Evolutionary conservation across 2,329 filamentous ascomycete genomes (phyloP).

Genomic region (Bipolaris bicolor): DNA sequence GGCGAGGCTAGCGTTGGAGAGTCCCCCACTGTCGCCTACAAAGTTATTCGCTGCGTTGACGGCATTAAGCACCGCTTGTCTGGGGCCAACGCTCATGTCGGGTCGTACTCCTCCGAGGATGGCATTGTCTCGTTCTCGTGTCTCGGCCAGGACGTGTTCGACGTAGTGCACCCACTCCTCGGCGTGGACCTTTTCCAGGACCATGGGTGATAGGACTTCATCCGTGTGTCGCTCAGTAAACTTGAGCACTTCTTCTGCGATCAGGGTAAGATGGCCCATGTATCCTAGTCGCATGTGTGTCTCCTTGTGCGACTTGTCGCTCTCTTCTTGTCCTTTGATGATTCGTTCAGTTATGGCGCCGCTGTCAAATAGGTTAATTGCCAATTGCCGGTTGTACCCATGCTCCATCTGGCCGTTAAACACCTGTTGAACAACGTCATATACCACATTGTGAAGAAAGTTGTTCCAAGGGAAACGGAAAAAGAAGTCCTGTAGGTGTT

Average conservation of each 20-base stretch:
- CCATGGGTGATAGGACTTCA: conserved; percentile 80
- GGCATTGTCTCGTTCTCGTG: conserved; percentile 95
- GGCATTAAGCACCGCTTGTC: conserved; percentile 69
- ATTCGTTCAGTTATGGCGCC: conserved; percentile 91
- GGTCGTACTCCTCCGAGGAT: conserved; percentile 94
- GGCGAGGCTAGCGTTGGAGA: conserved; percentile 82
- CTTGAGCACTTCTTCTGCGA: conserved; percentile 97
- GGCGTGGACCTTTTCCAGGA: conserved; percentile 87
- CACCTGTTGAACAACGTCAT: conserved; percentile 98
- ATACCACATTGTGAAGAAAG: conserved; percentile 98
- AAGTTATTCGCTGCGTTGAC: conserved; percentile 64
- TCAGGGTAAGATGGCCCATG: conserved; percentile 96
- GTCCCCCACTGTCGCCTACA: conserved; percentile 51
- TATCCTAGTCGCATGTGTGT: conserved; percentile 93
- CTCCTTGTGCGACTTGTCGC: conserved; percentile 82
- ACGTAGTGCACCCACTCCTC: conserved; percentile 94
- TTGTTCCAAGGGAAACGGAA: conserved; percentile 99
- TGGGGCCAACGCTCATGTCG: conserved; percentile 83
- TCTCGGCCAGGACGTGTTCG: conserved; percentile 89
- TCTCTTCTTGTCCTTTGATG: conserved; percentile 85
- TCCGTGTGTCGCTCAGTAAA: conserved; percentile 94
- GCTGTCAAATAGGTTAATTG: conserved; percentile 89
- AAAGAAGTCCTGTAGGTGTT: conserved; percentile 79
- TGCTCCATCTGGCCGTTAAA: conserved; percentile 98
- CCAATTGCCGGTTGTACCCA: conserved; percentile 87